These are phyloP conservation scores for Letharia columbiana DNA, from an alignment of 495 filamentous ascomycete species.

Conservation along the genomic window DNA sequence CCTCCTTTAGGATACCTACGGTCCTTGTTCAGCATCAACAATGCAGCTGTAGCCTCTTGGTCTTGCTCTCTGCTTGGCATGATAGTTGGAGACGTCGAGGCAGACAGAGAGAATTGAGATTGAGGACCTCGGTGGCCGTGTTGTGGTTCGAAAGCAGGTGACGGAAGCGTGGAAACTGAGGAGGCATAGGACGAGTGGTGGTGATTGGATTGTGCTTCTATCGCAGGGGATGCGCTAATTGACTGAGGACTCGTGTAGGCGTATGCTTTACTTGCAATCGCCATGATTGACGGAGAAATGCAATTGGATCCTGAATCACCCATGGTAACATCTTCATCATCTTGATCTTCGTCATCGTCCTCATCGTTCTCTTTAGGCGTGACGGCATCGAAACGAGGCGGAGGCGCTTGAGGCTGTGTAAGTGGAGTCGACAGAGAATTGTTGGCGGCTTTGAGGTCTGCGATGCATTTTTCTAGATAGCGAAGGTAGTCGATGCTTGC, in stretches of 20 bases:
- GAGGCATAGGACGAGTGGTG: conserved; percentile 31
- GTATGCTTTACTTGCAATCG: conserved; percentile 15
- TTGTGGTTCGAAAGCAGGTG: conserved; percentile 33
- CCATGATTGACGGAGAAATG: conserved; percentile 14
- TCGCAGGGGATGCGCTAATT: conserved; percentile 16
- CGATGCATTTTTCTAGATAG: conserved; percentile 85
- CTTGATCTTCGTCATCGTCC: conserved; percentile 26
- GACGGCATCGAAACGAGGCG: conserved; percentile 8
- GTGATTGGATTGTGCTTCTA: conserved; percentile 32
- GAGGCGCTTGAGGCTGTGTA: conserved; percentile 21
- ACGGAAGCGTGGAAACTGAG: conserved; percentile 34
- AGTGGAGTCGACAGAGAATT: conserved; percentile 20
- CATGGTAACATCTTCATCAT: conserved; percentile 20
- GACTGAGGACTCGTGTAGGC: conserved; percentile 22
- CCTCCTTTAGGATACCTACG: conserved; percentile 35
- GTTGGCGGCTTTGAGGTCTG: conserved; percentile 63
- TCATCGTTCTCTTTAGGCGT: conserved; percentile 27
- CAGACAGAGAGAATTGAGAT: conserved; percentile 23
- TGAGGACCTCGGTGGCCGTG: conserved; percentile 24
- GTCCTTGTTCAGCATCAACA: conserved; percentile 72
- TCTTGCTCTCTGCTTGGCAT: conserved; percentile 39
- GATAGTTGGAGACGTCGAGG: conserved; percentile 33
- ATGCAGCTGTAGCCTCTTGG: conserved; percentile 70
- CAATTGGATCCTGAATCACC: conserved; percentile 12
- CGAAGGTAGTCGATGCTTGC: conserved; percentile 94